phyloP scores from a whole-genome alignment of 306 rosid genomes.

The Quercus mongolica region DNA sequence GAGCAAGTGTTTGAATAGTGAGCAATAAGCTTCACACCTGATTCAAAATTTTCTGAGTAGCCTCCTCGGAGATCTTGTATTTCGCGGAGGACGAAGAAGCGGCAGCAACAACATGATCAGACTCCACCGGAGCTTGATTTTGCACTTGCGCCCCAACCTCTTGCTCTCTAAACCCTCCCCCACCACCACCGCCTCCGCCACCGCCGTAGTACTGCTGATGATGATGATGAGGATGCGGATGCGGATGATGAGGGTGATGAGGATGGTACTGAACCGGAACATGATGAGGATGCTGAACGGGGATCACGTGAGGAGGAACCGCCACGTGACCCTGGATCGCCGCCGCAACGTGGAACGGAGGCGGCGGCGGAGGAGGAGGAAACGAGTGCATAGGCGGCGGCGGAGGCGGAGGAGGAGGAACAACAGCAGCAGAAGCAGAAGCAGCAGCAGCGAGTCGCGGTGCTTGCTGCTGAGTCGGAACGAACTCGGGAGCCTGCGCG shows the following conservation, averaged over 20 bases:
- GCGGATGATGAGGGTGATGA: slow-evolving; percentile 38
- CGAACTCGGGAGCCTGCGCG: slow-evolving; percentile 90
- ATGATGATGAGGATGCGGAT: slow-evolving; percentile 41
- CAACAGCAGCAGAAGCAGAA: slow-evolving; percentile 43
- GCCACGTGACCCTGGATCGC: slow-evolving; percentile 50
- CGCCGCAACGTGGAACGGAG: slow-evolving; percentile 50
- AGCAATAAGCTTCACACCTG: slow-evolving; percentile 42
- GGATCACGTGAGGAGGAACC: slow-evolving; percentile 33
- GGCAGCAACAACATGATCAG: slow-evolving; percentile 26
- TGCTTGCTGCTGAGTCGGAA: slow-evolving; percentile 50
- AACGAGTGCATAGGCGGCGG: slow-evolving; percentile 19
- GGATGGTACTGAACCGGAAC: slow-evolving; percentile 52
- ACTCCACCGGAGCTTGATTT: slow-evolving; percentile 20
- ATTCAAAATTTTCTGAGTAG: slow-evolving; percentile 68
- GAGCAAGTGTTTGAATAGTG: too few species aligned
- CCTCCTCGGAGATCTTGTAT: slow-evolving; percentile 64
- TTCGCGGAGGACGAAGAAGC: slow-evolving; percentile 30
- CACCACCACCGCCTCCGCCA: background rate
- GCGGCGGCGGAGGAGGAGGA: slow-evolving; percentile 36
- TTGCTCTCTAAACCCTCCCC: slow-evolving; percentile 35
- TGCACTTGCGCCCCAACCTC: slow-evolving; percentile 32
- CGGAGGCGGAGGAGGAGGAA: slow-evolving; percentile 17
- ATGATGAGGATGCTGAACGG: slow-evolving; percentile 43
- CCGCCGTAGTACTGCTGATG: slow-evolving; percentile 14
- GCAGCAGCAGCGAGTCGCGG: slow-evolving; percentile 29